Percentiles rank a stretch among this genome's conserved stretches.
Conservation (phyloP, 495 filamentous ascomycete species). For the Staphylotrichum longicolle region DNA sequence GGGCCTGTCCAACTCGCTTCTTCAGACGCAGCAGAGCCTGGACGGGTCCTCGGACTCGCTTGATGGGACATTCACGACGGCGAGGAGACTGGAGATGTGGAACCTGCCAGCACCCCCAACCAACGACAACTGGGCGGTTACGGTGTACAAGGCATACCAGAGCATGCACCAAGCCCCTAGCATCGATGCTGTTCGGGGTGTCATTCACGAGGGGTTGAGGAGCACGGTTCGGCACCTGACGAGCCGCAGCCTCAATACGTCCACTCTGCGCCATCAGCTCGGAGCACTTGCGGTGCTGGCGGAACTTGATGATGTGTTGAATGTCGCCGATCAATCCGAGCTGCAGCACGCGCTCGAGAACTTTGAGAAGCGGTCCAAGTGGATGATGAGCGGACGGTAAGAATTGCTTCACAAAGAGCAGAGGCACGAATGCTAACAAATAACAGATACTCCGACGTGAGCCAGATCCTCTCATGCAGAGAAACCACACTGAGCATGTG, state of each 20-base stretch:
- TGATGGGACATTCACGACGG: conserved; percentile 74
- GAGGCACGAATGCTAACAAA: conserved; percentile 23
- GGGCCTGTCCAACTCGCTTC: conserved; percentile 68
- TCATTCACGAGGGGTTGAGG: conserved; percentile 63
- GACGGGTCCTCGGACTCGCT: conserved; percentile 55
- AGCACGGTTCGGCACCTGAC: conserved; percentile 59
- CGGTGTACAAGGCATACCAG: conserved; percentile 77
- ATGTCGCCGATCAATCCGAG: conserved; percentile 54
- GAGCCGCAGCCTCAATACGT: conserved; percentile 54
- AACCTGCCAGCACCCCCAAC: conserved; percentile 73
- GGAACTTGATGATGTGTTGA: conserved; percentile 76
- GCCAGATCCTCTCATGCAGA: conserved; percentile 75
- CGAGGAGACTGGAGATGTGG: conserved; percentile 87
- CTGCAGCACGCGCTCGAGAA: conserved; percentile 59
- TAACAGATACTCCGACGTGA: conserved; percentile 72
- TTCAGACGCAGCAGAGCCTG: conserved; percentile 59
- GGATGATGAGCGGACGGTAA: conserved; percentile 78
- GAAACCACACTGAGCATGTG: conserved; percentile 81
- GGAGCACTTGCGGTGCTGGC: conserved; percentile 72
- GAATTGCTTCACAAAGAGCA: conserved; percentile 18
- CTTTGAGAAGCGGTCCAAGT: conserved; percentile 63
- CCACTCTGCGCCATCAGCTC: conserved; percentile 61
- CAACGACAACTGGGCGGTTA: conserved; percentile 59
- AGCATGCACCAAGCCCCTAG: conserved; percentile 67
- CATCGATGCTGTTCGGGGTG: conserved; percentile 45